Base-by-base conservation (phyloP, 2,329 filamentous ascomycete species). In the Microascus cirrosus region DNA sequence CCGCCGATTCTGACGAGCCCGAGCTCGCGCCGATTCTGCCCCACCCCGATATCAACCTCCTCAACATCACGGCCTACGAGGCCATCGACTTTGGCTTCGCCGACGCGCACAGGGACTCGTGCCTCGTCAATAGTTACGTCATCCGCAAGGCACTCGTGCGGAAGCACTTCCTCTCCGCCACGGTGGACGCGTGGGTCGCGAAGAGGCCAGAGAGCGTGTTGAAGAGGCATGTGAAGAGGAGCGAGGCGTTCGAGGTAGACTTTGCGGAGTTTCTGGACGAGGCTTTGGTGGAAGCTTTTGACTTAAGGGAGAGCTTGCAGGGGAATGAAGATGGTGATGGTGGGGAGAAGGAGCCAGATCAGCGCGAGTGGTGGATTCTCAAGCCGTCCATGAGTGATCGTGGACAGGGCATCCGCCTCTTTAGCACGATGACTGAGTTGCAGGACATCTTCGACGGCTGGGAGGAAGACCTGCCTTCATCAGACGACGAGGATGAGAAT, bases 371-470 rank as follows among this genome's bases (percentile, higher is more conserved):
- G 93, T 99, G 94, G 94, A 97, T 99, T 63, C 71, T 99, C 60
- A 99, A 99, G 73, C 93, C 94, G 0, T 88, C 93, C 10, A 97
- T 99, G 94, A 96, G 90, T 70, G 94, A 99, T 68, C 82, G 93
- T 25, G 94, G 93, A 0, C 92, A 96, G 69, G 94, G 94, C 1
- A 96, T 99, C 59, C 77, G 90, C 45, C 75, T 99, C 0, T 99
- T 99, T 70, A 89, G 84, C 65, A 90, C 84, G 2, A 89, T 94
- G 75, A 84, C 86, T 58, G 86, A 95, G 67, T 74, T 99, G n/a
- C 86, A 87, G 60, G 79, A 69, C 15, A 94, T 99, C 57, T 99
- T 97, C 67, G 90, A 96, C 63, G 86, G 83, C 59, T 99, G 94
- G 91, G 93, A 96, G 68, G 83, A 77, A 18, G 82, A 83, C 3